phyloP scores from a whole-genome alignment of 352 stramenopile genomes.

The Phytophthora quininea region DNA sequence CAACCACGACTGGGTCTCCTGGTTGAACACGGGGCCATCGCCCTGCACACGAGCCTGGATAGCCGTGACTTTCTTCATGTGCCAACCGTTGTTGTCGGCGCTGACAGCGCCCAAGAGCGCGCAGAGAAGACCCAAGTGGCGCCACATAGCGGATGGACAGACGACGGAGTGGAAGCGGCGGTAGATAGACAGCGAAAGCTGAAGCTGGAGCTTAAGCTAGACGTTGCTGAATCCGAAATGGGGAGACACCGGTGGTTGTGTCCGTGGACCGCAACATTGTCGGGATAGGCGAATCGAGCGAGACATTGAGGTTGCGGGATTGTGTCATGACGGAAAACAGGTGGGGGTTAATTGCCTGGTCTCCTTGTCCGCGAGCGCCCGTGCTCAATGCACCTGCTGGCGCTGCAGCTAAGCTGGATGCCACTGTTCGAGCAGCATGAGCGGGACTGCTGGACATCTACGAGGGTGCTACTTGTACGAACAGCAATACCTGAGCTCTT shows the following conservation, averaged over 20 bases:
- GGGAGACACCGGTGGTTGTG: not conserved
- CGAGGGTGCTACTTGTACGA: no score
- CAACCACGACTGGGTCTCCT: slow-evolving; percentile 35
- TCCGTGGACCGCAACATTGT: not conserved
- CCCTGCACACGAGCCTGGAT: slow-evolving; percentile 71
- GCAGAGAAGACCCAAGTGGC: slow-evolving; percentile 25
- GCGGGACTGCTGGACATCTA: no score
- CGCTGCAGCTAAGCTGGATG: no score
- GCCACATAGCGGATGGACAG: slow-evolving; percentile 19
- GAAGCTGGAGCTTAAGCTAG: slow-evolving; percentile 5
- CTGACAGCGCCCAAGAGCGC: slow-evolving; percentile 12
- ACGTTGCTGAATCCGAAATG: not conserved
- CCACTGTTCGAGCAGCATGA: no score
- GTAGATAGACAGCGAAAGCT: not conserved
- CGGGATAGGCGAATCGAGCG: not conserved
- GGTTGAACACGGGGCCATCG: slow-evolving; percentile 47
- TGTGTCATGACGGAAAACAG: no score
- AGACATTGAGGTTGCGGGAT: no score
- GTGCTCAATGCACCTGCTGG: no score
- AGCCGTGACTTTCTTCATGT: slow-evolving; percentile 53
- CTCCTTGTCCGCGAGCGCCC: no score
- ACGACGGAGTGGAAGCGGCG: not conserved
- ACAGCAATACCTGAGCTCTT: no score
- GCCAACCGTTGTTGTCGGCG: slow-evolving; percentile 28
- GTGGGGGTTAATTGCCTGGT: no score